A percentile compares a stretch with the other conserved stretches of the same genome.
phyloP scores from a whole-genome alignment of 192 early-diverging fungal genomes.

The Ambispora gerdemannii region DNA sequence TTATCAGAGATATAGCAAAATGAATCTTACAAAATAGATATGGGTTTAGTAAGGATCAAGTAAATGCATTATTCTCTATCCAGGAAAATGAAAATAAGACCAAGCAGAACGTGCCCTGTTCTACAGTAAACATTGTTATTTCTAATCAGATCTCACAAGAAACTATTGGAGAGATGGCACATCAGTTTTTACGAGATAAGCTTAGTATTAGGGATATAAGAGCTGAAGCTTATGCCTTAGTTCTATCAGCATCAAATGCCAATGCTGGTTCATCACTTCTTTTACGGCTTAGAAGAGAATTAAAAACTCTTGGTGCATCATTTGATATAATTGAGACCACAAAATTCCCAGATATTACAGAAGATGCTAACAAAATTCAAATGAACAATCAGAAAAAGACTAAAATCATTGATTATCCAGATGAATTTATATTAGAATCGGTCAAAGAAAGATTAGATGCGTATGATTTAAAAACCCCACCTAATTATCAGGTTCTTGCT shows the following conservation, averaged over 20 bases:
- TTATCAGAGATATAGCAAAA: conserved; percentile 1
- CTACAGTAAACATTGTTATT: not conserved
- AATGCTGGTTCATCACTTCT: not conserved
- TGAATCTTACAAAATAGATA: not conserved
- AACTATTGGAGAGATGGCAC: conserved; percentile 11
- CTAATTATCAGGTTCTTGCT: conserved; percentile 2
- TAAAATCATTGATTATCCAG: conserved; percentile 15
- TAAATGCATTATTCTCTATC: conserved; percentile 5
- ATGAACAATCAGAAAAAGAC: not conserved
- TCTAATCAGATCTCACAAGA: not conserved
- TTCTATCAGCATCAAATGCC: conserved; percentile 1
- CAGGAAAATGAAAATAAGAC: not conserved
- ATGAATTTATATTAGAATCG: conserved; percentile 17
- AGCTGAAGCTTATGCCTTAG: conserved; percentile 4
- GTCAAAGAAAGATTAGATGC: conserved; percentile 19
- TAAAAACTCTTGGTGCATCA: conserved; percentile 5
- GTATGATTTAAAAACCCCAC: not conserved
- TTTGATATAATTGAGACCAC: conserved; percentile 16
- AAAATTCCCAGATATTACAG: conserved; percentile 8
- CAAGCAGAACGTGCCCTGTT: not conserved
- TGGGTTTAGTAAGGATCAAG: not conserved
- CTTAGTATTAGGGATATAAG: conserved; percentile 12
- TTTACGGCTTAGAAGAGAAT: conserved; percentile 6
- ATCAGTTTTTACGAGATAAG: conserved; percentile 4
- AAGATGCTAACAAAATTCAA: not conserved